Base-by-base conservation (phyloP, 75 land plant genomes). In the Pseudotsuga menziesii region DNA sequence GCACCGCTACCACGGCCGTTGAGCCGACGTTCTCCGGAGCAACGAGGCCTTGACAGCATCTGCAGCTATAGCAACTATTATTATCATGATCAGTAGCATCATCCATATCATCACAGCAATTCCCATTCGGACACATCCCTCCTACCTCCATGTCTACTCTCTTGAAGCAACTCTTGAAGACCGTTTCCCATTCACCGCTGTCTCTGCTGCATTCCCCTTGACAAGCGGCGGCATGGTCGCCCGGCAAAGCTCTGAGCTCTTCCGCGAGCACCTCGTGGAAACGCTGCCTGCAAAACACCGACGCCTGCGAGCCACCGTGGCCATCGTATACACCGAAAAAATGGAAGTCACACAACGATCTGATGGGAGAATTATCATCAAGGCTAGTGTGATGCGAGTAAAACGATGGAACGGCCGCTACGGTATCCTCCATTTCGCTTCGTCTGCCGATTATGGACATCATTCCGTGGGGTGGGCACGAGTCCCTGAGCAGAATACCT, bases 311-410 rank as follows among this genome's bases (percentile, higher is more conserved):
- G 25, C 93, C 93, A 15, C 93, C 93, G 22, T 91, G 93, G 57
- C 93, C 93, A 23, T 91, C 93, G 77, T 84, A 91, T 15, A 91
- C 93, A 55, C 89, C 93, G 73, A 91, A 91, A 85, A 91, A 91
- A 64, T 81, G 84, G 13, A 86, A 52, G 5, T 35, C 81, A 13
- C 11, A 19, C 19, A 85, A 67, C 75, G 72, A 64, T 77, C 73
- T 73, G 14, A 13, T 58, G 56, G 78, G 72, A 58, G 75, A 58
- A 11, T 57, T 39, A 1, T 81, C 44, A 55, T 77, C 84, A 2
- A 89, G 86, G 5, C 81, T 59, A n/a, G 44, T 32, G 71, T 80
- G 56, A 32, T 52, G 16, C 2, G 79, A 62, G 75, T 89, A 57
- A 70, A 91, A 91, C n/a, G 58, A 85, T 17, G 84, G 91, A 29